These are phyloP conservation scores for Lodderomyces metapsilosis DNA, from an alignment of 1,139 yeast species.

Conservation along the genomic window DNA sequence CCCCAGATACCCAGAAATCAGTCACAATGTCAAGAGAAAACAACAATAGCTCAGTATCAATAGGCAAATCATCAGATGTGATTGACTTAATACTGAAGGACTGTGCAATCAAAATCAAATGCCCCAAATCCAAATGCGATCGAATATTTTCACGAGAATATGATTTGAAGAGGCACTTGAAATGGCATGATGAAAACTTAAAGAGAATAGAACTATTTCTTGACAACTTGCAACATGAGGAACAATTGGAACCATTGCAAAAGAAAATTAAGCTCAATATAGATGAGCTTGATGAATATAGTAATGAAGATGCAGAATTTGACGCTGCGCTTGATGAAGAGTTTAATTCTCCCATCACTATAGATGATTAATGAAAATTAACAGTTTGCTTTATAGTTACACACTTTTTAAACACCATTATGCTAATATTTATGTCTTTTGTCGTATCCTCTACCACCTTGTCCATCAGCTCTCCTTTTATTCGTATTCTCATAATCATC, in stretches of 20 bases:
- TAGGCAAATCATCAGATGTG: conserved; percentile 16
- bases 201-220: conserved; percentile 33
- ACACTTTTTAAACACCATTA: conserved; percentile 10
- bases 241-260: conserved; percentile 2
- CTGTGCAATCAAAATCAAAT: conserved; percentile 33
- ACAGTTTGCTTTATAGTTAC: not conserved
- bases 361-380: not conserved
- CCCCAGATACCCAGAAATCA: conserved; percentile 25
- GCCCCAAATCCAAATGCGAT: conserved; percentile 49
- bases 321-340: conserved; percentile 34
- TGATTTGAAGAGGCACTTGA: conserved; percentile 52
- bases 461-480: conserved; percentile 26
- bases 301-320: conserved; percentile 13
- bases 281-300: conserved; percentile 5
- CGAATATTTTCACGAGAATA: conserved; percentile 46
- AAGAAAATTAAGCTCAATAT: conserved; percentile 4
- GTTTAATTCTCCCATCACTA: conserved; percentile 14
- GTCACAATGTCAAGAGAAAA: conserved; percentile 25
- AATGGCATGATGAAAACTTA: conserved; percentile 50
- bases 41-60: conserved; percentile 15
- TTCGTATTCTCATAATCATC: conserved; percentile 8
- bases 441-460: conserved; percentile 28
- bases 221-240: conserved; percentile 24
- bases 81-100: conserved; percentile 39
- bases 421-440: conserved; percentile 31